A percentile compares a stretch with the other conserved stretches of the same genome.
These are phyloP conservation scores for Diaporthe longicolla DNA, from an alignment of 2,329 filamentous ascomycete genomes.

Conservation along the genomic window DNA sequence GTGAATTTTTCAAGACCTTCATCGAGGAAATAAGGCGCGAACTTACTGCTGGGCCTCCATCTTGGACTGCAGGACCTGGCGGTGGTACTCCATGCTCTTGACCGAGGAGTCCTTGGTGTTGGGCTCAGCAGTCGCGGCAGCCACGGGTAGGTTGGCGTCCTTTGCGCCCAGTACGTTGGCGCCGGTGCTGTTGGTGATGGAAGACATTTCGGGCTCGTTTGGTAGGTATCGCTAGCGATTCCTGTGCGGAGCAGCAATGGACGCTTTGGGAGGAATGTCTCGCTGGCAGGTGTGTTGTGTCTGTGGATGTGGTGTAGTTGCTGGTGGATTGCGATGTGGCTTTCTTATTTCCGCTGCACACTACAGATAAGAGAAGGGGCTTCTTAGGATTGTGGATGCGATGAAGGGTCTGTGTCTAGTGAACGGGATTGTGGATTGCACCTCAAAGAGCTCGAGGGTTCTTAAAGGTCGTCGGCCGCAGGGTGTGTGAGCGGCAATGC, in stretches of 20 bases:
- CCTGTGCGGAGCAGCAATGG: neutral
- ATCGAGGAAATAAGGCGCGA: neutral
- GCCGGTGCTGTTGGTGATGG: slow-evolving; percentile 18
- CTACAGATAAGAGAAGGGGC: neutral
- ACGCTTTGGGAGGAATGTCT: slow-evolving; percentile 21
- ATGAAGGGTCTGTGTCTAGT: slow-evolving; percentile 22
- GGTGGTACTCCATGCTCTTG: slow-evolving; percentile 83
- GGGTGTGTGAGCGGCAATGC: slow-evolving; percentile 17
- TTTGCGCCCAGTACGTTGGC: slow-evolving; percentile 73
- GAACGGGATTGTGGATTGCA: neutral
- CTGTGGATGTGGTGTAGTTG: neutral
- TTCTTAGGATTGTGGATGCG: slow-evolving; percentile 11
- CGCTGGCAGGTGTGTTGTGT: neutral
- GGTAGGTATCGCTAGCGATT: slow-evolving; percentile 7
- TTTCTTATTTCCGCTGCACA: slow-evolving; percentile 1
- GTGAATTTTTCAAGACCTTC: neutral
- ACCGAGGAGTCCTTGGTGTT: slow-evolving; percentile 56
- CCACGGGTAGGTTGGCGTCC: slow-evolving; percentile 73
- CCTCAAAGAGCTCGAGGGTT: slow-evolving; percentile 22
- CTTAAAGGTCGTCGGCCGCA: slow-evolving; percentile 15
- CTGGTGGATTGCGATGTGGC: slow-evolving; percentile 2
- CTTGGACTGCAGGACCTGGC: slow-evolving; percentile 80
- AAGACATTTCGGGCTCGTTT: slow-evolving; percentile 64
- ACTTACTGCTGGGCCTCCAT: slow-evolving; percentile 67
- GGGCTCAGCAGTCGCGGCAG: slow-evolving; percentile 49